A percentile compares a stretch with the other conserved stretches of the same genome.
phyloP scores from a whole-genome alignment of 768 basidiomycete species.

The Dentipellis sp. region DNA sequence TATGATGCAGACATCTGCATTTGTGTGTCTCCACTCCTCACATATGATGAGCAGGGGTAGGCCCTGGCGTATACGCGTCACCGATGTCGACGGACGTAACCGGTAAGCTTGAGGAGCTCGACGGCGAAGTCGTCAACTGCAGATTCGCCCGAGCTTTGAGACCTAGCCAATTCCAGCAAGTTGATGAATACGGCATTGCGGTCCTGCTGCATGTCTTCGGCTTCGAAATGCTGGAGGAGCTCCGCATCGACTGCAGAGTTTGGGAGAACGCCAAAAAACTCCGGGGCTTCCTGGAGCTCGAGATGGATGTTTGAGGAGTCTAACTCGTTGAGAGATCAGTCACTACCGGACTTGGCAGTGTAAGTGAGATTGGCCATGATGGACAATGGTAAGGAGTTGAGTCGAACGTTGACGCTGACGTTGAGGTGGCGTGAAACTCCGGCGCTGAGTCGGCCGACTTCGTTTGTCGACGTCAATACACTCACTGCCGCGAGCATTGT shows the following conservation, averaged over 20 bases:
- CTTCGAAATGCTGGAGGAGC: not conserved
- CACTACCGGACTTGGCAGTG: conserved; percentile 1
- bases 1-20: not conserved
- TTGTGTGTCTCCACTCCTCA: not conserved
- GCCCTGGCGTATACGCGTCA: not conserved
- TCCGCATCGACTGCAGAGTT: not conserved
- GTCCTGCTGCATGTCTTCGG: not conserved
- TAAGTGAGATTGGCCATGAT: conserved; percentile 2
- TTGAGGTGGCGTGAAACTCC: no score
- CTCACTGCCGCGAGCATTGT: no score
- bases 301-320: not conserved
- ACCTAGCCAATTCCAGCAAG: not conserved
- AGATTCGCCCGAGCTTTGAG: not conserved
- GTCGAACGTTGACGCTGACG: no score
- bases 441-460: no score
- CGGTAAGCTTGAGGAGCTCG: not conserved
- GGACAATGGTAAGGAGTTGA: no score
- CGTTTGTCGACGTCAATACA: no score
- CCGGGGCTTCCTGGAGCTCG: not conserved
- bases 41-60: not conserved
- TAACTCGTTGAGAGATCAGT: not conserved
- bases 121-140: conserved; percentile 3
- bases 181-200: not conserved
- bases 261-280: not conserved
- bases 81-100: not conserved